These are phyloP conservation scores for Cercospora janseana DNA, from an alignment of 2,329 filamentous ascomycete species.

Conservation along the genomic window DNA sequence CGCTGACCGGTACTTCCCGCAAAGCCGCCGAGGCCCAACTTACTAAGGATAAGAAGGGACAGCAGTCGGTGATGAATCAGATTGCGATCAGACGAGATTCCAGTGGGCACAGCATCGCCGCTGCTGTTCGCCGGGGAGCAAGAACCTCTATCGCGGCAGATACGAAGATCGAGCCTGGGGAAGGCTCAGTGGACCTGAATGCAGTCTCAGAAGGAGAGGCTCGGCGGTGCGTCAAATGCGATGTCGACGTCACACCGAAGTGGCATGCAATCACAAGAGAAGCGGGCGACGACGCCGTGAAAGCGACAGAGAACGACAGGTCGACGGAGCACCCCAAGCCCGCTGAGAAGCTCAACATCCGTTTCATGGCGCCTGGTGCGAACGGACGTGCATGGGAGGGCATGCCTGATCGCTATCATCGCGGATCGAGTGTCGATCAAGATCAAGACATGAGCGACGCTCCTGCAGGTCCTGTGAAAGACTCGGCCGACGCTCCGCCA, in stretches of 20 bases:
- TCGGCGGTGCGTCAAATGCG: slow-evolving; percentile 46
- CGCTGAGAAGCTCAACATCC: slow-evolving; percentile 21
- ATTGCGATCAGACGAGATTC: slow-evolving; percentile 43
- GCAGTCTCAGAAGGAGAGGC: slow-evolving; percentile 34
- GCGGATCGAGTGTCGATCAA: slow-evolving; percentile 11
- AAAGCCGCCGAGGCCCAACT: slow-evolving; percentile 77
- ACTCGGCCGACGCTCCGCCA: slow-evolving; percentile 10
- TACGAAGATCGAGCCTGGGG: slow-evolving; percentile 31
- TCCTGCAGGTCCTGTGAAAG: slow-evolving; percentile 11
- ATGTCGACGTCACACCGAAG: slow-evolving; percentile 68
- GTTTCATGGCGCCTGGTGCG: slow-evolving; percentile 34
- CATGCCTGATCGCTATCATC: slow-evolving; percentile 30
- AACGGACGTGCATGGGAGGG: slow-evolving; percentile 34
- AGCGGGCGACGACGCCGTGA: slow-evolving; percentile 14
- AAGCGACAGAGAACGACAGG: slow-evolving; percentile 12
- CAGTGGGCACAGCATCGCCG: slow-evolving; percentile 35
- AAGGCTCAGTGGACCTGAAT: slow-evolving; percentile 28
- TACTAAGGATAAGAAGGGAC: slow-evolving; percentile 53
- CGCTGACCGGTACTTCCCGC: slow-evolving; percentile 85
- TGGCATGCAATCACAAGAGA: slow-evolving; percentile 41
- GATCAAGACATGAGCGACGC: slow-evolving; percentile 18
- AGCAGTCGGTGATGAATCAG: slow-evolving; percentile 32
- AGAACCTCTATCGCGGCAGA: slow-evolving; percentile 36
- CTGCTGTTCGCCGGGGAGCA: slow-evolving; percentile 35
- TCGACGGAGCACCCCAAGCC: slow-evolving; percentile 15